phyloP scores from a whole-genome alignment of 768 basidiomycete genomes.

The Jaapia argillacea region DNA sequence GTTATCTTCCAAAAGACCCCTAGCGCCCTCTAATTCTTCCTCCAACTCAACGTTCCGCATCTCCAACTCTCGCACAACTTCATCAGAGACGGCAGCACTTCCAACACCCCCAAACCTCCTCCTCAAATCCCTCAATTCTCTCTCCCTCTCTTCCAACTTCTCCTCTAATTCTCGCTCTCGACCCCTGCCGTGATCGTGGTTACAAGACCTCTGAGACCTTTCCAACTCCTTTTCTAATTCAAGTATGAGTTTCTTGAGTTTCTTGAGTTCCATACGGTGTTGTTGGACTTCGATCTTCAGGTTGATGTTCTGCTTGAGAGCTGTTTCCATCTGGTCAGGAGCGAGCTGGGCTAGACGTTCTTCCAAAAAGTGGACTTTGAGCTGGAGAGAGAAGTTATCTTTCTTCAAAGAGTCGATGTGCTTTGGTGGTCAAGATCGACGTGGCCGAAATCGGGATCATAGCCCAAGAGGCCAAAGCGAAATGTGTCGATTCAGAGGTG shows the following conservation, averaged over 20 bases:
- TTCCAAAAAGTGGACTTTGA: slow-evolving; percentile 92
- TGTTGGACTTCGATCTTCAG: slow-evolving; percentile 90
- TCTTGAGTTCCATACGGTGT: slow-evolving; percentile 85
- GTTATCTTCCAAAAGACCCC: slow-evolving; percentile 68
- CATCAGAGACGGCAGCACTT: slow-evolving; percentile 21
- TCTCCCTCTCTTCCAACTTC: slow-evolving; percentile 62
- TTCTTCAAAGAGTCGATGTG: slow-evolving; percentile 94
- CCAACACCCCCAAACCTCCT: slow-evolving; percentile 28
- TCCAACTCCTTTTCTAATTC: slow-evolving; percentile 79
- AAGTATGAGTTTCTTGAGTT: slow-evolving; percentile 78
- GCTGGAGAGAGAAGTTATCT: slow-evolving; percentile 94
- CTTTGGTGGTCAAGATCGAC: slow-evolving; percentile 31
- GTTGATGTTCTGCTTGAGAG: slow-evolving; percentile 85
- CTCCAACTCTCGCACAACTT: slow-evolving; percentile 41
- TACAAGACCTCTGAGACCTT: slow-evolving; percentile 51
- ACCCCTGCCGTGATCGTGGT: slow-evolving; percentile 25
- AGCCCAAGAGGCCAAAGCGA: too few relatives aligned
- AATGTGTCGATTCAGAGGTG: too few relatives aligned
- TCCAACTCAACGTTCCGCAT: slow-evolving; percentile 59
- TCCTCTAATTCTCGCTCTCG: slow-evolving; percentile 73
- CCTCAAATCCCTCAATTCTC: slow-evolving; percentile 58
- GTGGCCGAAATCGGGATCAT: neutral
- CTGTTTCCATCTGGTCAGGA: slow-evolving; percentile 87
- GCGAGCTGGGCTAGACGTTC: slow-evolving; percentile 85
- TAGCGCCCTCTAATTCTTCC: slow-evolving; percentile 61